These are phyloP conservation scores for Sabuloglossum arenarium DNA, from an alignment of 495 filamentous ascomycete genomes.

Conservation along the genomic window DNA sequence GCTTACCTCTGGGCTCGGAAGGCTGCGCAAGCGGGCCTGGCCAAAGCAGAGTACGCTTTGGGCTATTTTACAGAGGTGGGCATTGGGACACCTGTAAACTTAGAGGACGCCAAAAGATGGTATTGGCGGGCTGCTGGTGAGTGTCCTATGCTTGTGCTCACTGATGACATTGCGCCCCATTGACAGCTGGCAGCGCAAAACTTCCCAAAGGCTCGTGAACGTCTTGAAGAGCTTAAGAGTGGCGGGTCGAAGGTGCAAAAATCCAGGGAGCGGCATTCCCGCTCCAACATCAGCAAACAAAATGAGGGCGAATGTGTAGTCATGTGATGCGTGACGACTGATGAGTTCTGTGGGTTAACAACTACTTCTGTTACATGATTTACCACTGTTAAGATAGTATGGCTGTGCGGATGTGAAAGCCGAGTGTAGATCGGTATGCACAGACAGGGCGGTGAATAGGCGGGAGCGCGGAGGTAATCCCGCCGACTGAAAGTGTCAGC, in stretches of 20 bases:
- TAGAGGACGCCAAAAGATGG: slow-evolving; percentile 95
- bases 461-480: background rate
- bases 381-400: background rate
- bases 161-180: background rate
- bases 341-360: background rate
- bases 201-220: slow-evolving; percentile 78
- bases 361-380: background rate
- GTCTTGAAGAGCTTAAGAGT: slow-evolving; percentile 78
- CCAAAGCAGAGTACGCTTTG: slow-evolving; percentile 94
- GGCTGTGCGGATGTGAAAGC: background rate
- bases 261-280: slow-evolving; percentile 59
- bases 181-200: slow-evolving; percentile 47
- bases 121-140: slow-evolving; percentile 94
- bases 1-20: slow-evolving; percentile 95
- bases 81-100: slow-evolving; percentile 64
- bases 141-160: slow-evolving; percentile 18
- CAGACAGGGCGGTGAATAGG: no score
- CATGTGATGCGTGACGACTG: slow-evolving; percentile 31
- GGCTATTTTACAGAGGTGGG: slow-evolving; percentile 93
- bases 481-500: background rate
- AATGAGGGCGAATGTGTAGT: slow-evolving; percentile 69
- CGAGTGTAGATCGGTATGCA: background rate
- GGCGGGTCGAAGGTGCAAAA: slow-evolving; percentile 44
- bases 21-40: slow-evolving; percentile 61
- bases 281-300: slow-evolving; percentile 63